Evolutionary conservation across 2,329 filamentous ascomycete genomes (phyloP), one percentile per base, ranked within the genome.

Genomic region (Sporothrix inflata): DNA sequence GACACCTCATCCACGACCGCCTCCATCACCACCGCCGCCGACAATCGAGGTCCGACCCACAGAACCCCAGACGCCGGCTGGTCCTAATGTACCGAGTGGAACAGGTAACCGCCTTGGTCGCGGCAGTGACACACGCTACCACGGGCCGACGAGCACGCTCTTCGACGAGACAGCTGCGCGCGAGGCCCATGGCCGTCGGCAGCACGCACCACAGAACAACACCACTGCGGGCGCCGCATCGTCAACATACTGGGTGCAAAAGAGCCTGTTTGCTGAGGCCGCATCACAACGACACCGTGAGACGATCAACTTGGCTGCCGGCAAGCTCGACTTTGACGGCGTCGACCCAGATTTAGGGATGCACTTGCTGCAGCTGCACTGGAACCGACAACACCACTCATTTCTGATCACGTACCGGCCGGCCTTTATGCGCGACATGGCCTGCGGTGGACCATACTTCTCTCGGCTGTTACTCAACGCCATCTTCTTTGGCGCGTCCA

Each of bases 241-340:
- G 1, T 70, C 55, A 7, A 79, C 81, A 40, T 81, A 82, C 19
- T 83, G 82, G 81, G 79, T 85, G 30, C 80, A 84, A 70, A 82
- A 82, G 68, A 80, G 82, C 14, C 77, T 87, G 6, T 81, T 86
- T 66, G 84, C 83, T 19, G 84, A 86, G 75, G 83, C 84, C 42
- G 81, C 83, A 0, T 80, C 81, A 69, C 83, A 85, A 74, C 79
- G 85, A 8, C 86, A 88, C 72, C 77, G 87, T 11, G 86, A 88
- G 71, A 79, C 81, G 0, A 78, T 87, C 71, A 84, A 87, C 73
- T 80, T 83, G 53, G 78, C 80, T 4, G 78, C 81, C 19, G 82
- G 81, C 1, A 83, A 83, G 70, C 80, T 88, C 3, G 86, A 89
- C 75, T 88, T 89, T 76, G 86, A 88, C 75, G 86, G 85, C 0